phyloP scores from a whole-genome alignment of 805 yeast genomes.

The Candida piceae region DNA sequence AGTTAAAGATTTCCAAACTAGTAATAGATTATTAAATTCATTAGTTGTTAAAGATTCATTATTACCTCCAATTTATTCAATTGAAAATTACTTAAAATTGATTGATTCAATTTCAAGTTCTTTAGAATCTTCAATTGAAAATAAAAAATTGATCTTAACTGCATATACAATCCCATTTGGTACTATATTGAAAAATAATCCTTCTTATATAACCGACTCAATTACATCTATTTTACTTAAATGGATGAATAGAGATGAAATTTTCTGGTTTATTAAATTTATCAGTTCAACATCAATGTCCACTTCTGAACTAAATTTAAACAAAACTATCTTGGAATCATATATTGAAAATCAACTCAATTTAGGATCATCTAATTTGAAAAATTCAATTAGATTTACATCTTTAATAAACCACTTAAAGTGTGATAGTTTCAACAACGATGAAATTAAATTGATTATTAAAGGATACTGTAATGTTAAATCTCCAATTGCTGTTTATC shows the following conservation, averaged over 20 bases:
- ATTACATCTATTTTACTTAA: conserved; percentile 6
- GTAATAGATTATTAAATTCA: conserved; percentile 12
- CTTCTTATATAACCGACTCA: conserved; percentile 7
- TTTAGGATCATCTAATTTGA: conserved; percentile 3
- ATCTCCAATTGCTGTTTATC: conserved; percentile 22
- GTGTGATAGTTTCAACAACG: conserved; percentile 7
- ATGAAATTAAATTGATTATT: conserved; percentile 9
- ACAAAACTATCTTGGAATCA: no score
- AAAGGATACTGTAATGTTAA: conserved; percentile 17
- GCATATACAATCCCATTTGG: conserved; percentile 17
- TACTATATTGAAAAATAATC: conserved; percentile 4
- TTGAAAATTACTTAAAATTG: conserved; percentile 14
- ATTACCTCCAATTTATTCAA: conserved; percentile 10
- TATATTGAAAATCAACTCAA: no score
- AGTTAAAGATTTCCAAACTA: conserved; percentile 14
- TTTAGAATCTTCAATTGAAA: conserved; percentile 11
- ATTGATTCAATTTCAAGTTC: conserved; percentile 10
- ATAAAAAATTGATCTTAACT: conserved; percentile 21
- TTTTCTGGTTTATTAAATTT: conserved; percentile 20
- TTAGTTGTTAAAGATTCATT: conserved; percentile 4
- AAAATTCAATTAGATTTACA: conserved; percentile 18
- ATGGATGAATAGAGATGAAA: conserved; percentile 17
- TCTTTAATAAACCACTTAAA: conserved; percentile 15
- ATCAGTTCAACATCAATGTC: no score
- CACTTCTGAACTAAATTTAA: no score